phyloP scores from a whole-genome alignment of 2,329 filamentous ascomycete genomes.

The Elsinoe australis region DNA sequence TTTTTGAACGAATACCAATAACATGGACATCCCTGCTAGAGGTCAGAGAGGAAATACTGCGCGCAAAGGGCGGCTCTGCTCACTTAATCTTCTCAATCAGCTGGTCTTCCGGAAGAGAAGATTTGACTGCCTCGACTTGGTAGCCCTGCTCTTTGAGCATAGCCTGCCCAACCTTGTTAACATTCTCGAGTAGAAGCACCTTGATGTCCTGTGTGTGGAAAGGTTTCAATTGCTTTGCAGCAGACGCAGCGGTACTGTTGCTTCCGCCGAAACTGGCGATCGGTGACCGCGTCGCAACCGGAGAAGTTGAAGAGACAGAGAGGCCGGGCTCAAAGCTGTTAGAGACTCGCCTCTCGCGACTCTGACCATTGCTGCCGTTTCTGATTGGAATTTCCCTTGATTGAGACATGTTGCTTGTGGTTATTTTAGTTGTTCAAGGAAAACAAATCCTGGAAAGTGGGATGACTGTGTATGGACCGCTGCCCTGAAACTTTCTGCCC shows the following conservation, averaged over 20 bases:
- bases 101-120: conserved; percentile 81
- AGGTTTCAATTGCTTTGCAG: conserved; percentile 76
- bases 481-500: not conserved
- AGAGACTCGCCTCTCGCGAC: conserved; percentile 26
- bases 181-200: conserved; percentile 89
- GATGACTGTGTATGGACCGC: not conserved
- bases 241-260: conserved; percentile 36
- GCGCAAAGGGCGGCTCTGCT: not conserved
- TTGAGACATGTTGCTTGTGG: conserved; percentile 26
- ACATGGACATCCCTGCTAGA: conserved; percentile 75
- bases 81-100: conserved; percentile 94
- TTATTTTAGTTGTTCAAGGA: not conserved
- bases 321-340: conserved; percentile 38
- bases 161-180: conserved; percentile 81
- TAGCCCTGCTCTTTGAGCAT: conserved; percentile 83
- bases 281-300: conserved; percentile 65
- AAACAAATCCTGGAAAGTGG: not conserved
- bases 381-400: conserved; percentile 31
- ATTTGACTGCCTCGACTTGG: conserved; percentile 87
- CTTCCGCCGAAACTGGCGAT: conserved; percentile 47
- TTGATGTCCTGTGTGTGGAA: conserved; percentile 96
- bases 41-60: not conserved
- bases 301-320: conserved; percentile 60
- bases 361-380: conserved; percentile 23
- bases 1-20: conserved; percentile 97